Base-by-base conservation (phyloP, 768 basidiomycete species). In the Hygrophorus pudorinus region DNA sequence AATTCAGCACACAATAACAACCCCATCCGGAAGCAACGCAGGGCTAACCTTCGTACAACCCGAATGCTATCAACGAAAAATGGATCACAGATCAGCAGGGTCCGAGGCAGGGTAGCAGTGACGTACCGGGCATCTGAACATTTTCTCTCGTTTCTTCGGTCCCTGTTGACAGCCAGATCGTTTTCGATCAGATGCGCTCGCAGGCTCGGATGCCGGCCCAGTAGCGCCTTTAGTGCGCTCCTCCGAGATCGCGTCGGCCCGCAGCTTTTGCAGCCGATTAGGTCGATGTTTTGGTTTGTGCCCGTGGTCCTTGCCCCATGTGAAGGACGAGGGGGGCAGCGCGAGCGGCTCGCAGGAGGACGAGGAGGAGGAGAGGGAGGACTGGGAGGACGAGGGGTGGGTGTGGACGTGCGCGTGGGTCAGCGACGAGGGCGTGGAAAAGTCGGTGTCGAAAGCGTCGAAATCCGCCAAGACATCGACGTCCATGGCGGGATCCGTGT, bases 1-100 rank as follows among this genome's bases (percentile, higher is more conserved):
- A n/a, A 34, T 12, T 14, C 16, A 32, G 34, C 9, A 34, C 7
- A 41, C 7, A 51, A 38, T 53, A 48, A 28, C 4, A 14, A 39
- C 18, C 45, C 31, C 20, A 43, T 17, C n/a, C 7, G 27, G 17
- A 40, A 45, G 28, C 30, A n/a, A n/a, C 10, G 38, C 20, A 33
- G 48, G n/a, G 51, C 63, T 45, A 48, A 68, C 72, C 65, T 78
- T 81, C 16, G 70, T 69, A 51, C 78, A 79, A 4, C 75, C 75
- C 1, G 65, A 56, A 48, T 60, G 66, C 65, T 67, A 38, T 35
- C 28, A 51, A 29, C 6, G 14, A 42, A 4, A 18, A 44, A 44
- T 11, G 34, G 41, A 21, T 30, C 14, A 43, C 36, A 37, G 4
- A n/a, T 40, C 31, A 51, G 44, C 21, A 6, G 35, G 14, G 17